A percentile compares a stretch with the other conserved stretches of the same genome.
Evolutionary conservation across 345 rosid species (phyloP).

Genomic region (Clarkia xantiana): DNA sequence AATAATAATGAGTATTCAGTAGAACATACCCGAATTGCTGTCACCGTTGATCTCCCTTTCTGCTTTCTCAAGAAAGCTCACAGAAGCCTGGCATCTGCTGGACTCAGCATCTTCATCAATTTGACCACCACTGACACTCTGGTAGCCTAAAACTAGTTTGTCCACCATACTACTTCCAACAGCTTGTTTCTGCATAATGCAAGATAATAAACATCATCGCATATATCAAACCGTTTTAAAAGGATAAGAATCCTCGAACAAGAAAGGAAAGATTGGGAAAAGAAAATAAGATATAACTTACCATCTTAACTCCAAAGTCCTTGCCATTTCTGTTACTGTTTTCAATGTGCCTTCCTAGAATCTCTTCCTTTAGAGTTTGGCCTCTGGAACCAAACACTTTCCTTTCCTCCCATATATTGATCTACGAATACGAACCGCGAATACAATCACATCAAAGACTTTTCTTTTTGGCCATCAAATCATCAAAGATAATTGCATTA

Average conservation of each 20-base stretch:
- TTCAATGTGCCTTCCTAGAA: conserved; percentile 55
- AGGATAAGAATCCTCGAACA: too few relatives aligned
- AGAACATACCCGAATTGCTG: conserved; percentile 46
- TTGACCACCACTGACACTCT: conserved; percentile 39
- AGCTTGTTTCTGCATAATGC: conserved; percentile 33
- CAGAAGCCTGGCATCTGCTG: conserved; percentile 46
- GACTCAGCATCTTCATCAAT: conserved; percentile 46
- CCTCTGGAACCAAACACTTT: conserved; percentile 96
- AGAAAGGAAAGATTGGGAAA: background rate
- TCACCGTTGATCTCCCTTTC: conserved; percentile 40
- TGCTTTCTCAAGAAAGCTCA: conserved; percentile 38
- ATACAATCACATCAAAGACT: background rate
- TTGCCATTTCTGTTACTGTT: conserved; percentile 41
- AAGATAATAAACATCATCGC: background rate
- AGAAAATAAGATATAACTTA: conserved; percentile 13
- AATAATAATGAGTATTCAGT: background rate
- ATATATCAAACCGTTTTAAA: background rate
- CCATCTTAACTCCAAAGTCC: conserved; percentile 42
- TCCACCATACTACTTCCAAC: conserved; percentile 38
- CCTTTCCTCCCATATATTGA: conserved; percentile 95
- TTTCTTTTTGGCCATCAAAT: background rate
- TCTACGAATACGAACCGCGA: conserved; percentile 19
- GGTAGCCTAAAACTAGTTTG: conserved; percentile 56
- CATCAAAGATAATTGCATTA: background rate
- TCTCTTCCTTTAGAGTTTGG: conserved; percentile 78